Base-by-base conservation (phyloP, 768 basidiomycete species). In the Phanerochaete carnosa region DNA sequence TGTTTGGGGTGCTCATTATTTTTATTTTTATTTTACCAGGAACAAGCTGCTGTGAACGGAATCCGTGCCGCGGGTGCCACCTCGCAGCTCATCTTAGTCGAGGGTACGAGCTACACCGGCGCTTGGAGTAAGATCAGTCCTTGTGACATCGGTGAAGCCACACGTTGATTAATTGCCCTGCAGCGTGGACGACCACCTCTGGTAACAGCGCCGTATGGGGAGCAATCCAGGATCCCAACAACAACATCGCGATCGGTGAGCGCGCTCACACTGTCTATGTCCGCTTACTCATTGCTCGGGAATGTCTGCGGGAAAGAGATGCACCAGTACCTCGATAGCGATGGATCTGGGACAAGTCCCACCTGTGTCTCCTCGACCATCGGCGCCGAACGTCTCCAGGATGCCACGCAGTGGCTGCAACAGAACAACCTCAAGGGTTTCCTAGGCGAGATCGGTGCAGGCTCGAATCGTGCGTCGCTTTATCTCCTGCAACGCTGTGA, bases 271-370 rank as follows among this genome's bases (percentile, higher is more conserved):
- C n/a, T 23, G 30, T 25, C 43, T 64, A 49, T 51, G 26, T 49
- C 39, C 46, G 32, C n/a, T 30, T 23, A 22, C 12, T 61, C 45
- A 22, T 30, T 23, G 25, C 12, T 61, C 45, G 35, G 29, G 25
- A n/a, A 35, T 45, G 33, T 55, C 22, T 55, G 28, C 51, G 56
- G n/a, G 3, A 66, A 7, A 82, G 83, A 88, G 68, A 86, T 87
- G 83, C 85, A 88, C 70, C 84, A 87, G 69, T 88, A 88, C 75
- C 84, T 88, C 64, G 85, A 87, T 71, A 80, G 79, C 35, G 85
- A 88, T 66, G 79, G 83, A 63, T 85, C 83, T 22, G 84, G 83
- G 54, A 86, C 85, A 8, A 77, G 70, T 50, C 67, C 67, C 1
- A 77, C 72, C 26, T 88, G 86, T 67, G 85, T 87, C 37, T 83